Evolutionary conservation across 2,329 filamentous ascomycete species (phyloP).

Genomic region (Colletotrichum somersetense): DNA sequence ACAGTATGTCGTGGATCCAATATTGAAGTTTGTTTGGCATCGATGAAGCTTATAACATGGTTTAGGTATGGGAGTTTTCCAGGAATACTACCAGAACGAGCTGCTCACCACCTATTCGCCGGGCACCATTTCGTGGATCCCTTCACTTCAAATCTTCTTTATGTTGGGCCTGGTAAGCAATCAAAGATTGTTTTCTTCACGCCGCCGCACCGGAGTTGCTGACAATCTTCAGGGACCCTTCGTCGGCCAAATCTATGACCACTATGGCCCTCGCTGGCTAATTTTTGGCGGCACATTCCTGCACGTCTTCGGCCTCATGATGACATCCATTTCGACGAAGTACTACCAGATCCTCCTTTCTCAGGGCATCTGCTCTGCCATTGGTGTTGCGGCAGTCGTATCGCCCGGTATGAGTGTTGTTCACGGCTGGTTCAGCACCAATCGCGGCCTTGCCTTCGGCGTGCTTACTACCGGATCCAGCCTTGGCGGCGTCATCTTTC

Average conservation of each 20-base stretch:
- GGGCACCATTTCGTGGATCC: conserved; percentile 73
- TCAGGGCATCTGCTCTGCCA: conserved; percentile 54
- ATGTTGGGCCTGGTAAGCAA: conserved; percentile 61
- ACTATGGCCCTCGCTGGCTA: conserved; percentile 69
- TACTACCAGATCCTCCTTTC: conserved; percentile 58
- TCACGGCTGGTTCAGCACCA: conserved; percentile 52
- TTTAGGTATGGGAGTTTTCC: conserved; percentile 64
- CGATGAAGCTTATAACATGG: conserved; percentile 12
- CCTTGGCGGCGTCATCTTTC: conserved; percentile 56
- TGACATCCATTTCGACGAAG: conserved; percentile 63
- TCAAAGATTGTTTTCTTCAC: conserved; percentile 43
- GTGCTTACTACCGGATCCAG: conserved; percentile 52
- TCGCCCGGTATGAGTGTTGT: conserved; percentile 51
- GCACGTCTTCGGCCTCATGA: conserved; percentile 73
- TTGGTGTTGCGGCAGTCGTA: conserved; percentile 53
- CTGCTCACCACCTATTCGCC: conserved; percentile 62
- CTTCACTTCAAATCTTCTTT: conserved; percentile 67
- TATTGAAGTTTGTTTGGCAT: background rate
- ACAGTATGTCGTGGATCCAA: conserved; percentile 43
- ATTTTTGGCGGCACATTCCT: conserved; percentile 65
- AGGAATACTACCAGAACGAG: conserved; percentile 67
- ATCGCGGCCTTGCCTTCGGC: conserved; percentile 52
- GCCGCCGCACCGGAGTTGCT: background rate
- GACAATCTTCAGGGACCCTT: conserved; percentile 62
- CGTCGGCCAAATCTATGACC: conserved; percentile 73